A percentile compares a stretch with the other conserved stretches of the same genome.
Conservation (phyloP, 176 grass and related monocot species). For the Oryza glaberrima region DNA sequence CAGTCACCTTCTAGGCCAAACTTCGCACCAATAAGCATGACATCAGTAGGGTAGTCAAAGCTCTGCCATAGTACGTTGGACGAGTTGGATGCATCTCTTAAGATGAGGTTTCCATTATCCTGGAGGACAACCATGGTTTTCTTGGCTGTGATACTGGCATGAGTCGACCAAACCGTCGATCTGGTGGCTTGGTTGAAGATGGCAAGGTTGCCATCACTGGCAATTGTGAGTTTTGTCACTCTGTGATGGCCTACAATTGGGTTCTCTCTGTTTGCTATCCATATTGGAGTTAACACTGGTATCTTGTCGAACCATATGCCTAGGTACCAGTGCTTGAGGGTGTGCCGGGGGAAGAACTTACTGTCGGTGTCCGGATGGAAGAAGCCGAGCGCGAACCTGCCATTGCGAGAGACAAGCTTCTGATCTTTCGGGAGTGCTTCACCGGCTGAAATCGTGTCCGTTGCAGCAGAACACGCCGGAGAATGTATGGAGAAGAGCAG, state of each 20-base stretch:
- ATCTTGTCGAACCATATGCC: conserved; percentile 58
- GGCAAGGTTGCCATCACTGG: conserved; percentile 44
- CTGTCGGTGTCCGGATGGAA: conserved; percentile 19
- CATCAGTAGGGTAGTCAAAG: conserved; percentile 59
- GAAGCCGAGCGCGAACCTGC: conserved; percentile 53
- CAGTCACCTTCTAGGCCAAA: conserved; percentile 37
- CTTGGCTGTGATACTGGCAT: conserved; percentile 8
- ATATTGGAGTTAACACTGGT: conserved; percentile 33
- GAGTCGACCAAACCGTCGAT: conserved; percentile 50
- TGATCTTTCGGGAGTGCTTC: conserved; percentile 26
- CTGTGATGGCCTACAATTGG: conserved; percentile 8
- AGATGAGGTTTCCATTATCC: conserved; percentile 52
- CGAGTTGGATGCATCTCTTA: conserved; percentile 42
- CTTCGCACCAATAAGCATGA: conserved; percentile 33
- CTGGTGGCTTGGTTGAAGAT: conserved; percentile 40
- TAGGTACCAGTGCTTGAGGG: conserved; percentile 38
- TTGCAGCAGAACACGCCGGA: conserved; percentile 22
- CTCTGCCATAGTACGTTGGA: conserved; percentile 58
- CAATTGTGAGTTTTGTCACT: conserved; percentile 37
- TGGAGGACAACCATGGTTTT: conserved; percentile 42
- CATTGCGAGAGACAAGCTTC: conserved; percentile 41
- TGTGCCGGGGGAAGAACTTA: conserved; percentile 1
- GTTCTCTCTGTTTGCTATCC: conserved; percentile 53
- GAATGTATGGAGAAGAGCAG: conserved; percentile 1
- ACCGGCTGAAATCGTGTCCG: conserved; percentile 29